Conservation (phyloP, 2,329 filamentous ascomycete genomes). For the Xylaria digitata region DNA sequence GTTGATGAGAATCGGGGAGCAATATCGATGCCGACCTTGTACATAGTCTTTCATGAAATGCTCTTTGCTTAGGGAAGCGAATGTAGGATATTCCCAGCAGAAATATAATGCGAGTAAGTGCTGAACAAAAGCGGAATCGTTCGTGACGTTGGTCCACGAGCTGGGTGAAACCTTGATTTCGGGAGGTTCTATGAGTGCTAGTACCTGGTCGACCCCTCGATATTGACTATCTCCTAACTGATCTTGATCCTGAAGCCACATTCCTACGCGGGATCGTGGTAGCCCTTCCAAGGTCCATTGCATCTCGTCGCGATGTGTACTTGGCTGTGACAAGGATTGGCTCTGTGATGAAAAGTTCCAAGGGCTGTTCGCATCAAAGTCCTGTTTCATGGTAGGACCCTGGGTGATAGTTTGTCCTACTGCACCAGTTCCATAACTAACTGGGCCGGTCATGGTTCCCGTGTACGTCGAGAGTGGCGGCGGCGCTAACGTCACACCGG, state of each 20-base stretch:
- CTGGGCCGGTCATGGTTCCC: conserved; percentile 35
- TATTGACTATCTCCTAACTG: conserved; percentile 53
- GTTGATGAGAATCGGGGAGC: conserved; percentile 74
- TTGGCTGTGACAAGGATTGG: conserved; percentile 59
- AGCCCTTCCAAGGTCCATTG: conserved; percentile 59
- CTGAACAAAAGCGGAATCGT: conserved; percentile 68
- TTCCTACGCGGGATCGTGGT: conserved; percentile 60
- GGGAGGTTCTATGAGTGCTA: conserved; percentile 59
- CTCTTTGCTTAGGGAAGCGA: conserved; percentile 77
- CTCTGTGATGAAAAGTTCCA: conserved; percentile 62
- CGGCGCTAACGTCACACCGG: conserved; percentile 46
- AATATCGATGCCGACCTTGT: conserved; percentile 70
- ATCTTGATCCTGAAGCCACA: conserved; percentile 61
- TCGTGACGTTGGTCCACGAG: conserved; percentile 71
- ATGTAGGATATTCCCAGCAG: conserved; percentile 81
- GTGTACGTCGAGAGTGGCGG: conserved; percentile 47
- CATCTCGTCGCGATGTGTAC: conserved; percentile 59
- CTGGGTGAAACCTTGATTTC: conserved; percentile 57
- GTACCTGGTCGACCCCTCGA: conserved; percentile 60
- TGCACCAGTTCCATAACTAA: conserved; percentile 48
- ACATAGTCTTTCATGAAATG: conserved; percentile 75
- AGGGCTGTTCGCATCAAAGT: conserved; percentile 58
- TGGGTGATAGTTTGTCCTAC: conserved; percentile 50
- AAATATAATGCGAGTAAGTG: conserved; percentile 76
- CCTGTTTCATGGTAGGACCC: conserved; percentile 51